Base-by-base conservation (phyloP, 768 basidiomycete genomes). In the Tylopilus intermedius region DNA sequence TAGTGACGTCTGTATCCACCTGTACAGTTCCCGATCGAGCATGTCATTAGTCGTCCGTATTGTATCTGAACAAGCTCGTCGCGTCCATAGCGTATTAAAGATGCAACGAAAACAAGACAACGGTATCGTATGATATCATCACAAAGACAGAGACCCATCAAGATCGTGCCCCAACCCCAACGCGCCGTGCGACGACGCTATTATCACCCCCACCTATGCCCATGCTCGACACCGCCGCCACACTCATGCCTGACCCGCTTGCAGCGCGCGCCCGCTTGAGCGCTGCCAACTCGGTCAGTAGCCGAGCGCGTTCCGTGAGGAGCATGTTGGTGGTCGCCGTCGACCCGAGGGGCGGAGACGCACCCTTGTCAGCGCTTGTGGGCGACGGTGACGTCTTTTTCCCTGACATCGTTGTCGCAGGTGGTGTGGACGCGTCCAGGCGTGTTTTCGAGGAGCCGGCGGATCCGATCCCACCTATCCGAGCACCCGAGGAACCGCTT, bases 271-370 rank as follows among this genome's bases (percentile, higher is more conserved):
- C 64, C 14, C 55, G 63, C 42, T 73, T 72, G 35, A 83, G 58
- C 10, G 69, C 71, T 0, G 82, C 81, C 10, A 86, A 62, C 62
- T 82, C 79, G 5, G 74, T 75, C 41, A 83, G 64, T 22, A 86
- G 62, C 37, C 74, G 68, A 0, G 83, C 81, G 0, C 84, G 79
- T 57, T 86, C 81, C 14, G 79, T 76, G 15, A 85, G 54, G 7
- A 87, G 72, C 11, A 76, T 71, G 15, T 78, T 66, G 1, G 80
- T 82, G 27, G 40, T 51, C 35, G 76, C 72, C 15, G 76, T 66
- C 37, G 70, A 69, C 6, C 76, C 71, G 6, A 46, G 38, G 1
- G 43, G 24, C 7, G 43, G 37, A 0, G 39, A 40, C 35, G 13
- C 48, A 1, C 45, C 43, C 9, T 24, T 30, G 29, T 30, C 7